Conservation (phyloP, 345 rosid species). For the Citrus sinensis region DNA sequence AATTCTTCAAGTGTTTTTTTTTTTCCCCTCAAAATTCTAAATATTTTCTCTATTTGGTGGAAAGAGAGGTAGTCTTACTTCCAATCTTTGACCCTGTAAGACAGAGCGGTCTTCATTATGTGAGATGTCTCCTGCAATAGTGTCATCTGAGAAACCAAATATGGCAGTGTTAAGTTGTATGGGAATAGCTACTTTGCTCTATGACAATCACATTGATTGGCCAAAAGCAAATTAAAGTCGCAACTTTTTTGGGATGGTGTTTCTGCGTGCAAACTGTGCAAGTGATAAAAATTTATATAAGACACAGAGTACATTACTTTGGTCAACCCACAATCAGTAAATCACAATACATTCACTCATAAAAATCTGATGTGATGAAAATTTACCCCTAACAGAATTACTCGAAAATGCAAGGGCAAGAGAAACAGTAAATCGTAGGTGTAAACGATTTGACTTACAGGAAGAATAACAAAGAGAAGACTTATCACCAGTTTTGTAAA, state of each 20-base stretch:
- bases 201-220: background rate
- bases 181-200: background rate
- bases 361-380: background rate
- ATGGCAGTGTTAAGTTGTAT: background rate
- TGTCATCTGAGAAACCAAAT: background rate
- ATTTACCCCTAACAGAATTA: background rate
- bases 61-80: background rate
- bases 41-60: background rate
- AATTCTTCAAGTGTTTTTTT: too few species aligned
- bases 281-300: background rate
- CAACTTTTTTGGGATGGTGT: background rate
- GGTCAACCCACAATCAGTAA: background rate
- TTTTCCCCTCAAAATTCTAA: too few species aligned
- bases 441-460: background rate
- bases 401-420: background rate
- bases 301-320: background rate
- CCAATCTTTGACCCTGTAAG: background rate
- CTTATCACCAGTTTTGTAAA: background rate
- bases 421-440: background rate
- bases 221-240: slow-evolving; percentile 1
- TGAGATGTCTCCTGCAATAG: background rate
- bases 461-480: background rate
- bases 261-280: background rate
- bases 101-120: background rate
- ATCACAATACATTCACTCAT: background rate